Evolutionary conservation across 1,284 basidiomycete genomes (phyloP).

Genomic region (Malassezia sp.): DNA sequence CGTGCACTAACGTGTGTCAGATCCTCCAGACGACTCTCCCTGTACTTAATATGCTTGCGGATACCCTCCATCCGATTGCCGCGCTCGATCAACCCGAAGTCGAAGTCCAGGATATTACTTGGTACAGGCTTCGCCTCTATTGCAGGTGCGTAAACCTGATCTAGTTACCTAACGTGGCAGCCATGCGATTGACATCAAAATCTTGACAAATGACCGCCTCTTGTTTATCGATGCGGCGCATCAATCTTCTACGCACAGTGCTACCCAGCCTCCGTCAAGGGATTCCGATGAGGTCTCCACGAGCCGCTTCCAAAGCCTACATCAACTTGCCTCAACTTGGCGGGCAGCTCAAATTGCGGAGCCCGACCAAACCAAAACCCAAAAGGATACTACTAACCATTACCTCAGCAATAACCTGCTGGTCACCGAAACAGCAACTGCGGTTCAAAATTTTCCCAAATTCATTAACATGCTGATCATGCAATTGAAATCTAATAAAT

Average conservation of each 20-base stretch:
- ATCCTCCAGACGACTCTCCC: conserved; percentile 3
- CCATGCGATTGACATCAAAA: not conserved
- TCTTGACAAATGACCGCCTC: not conserved
- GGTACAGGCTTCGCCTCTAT: conserved; percentile 1
- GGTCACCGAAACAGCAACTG: not conserved
- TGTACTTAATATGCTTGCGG: not conserved
- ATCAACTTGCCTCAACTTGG: not conserved
- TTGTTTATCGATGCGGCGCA: not conserved
- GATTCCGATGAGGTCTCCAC: not conserved
- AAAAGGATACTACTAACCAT: not conserved
- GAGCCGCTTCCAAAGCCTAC: too few relatives aligned
- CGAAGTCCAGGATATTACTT: not conserved
- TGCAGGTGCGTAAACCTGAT: not conserved
- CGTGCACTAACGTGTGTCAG: not conserved
- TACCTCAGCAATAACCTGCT: not conserved
- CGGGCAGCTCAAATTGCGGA: not conserved
- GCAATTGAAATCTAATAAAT: not conserved
- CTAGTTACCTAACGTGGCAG: too few relatives aligned
- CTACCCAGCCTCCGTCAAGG: not conserved
- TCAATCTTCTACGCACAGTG: not conserved
- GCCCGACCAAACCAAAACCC: not conserved
- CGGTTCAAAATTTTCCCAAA: not conserved
- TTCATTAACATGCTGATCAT: not conserved
- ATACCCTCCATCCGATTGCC: not conserved
- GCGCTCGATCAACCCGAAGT: not conserved